phyloP scores from a whole-genome alignment of 805 yeast genomes.

The Sugiyamaella smithiae region DNA sequence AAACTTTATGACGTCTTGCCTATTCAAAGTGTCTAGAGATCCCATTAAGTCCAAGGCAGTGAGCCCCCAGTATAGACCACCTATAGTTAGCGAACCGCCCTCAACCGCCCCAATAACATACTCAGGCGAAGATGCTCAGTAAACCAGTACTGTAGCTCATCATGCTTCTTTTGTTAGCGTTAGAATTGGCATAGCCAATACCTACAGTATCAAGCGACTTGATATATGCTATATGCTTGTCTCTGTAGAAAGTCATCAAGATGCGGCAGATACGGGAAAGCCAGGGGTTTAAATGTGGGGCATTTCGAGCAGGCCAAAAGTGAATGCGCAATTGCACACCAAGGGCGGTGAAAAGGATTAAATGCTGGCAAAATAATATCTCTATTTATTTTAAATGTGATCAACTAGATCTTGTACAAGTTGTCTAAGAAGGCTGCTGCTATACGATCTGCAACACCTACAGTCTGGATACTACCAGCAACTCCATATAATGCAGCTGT shows the following conservation, averaged over 20 bases:
- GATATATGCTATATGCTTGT: conserved; percentile 61
- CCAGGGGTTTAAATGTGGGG: too few species aligned
- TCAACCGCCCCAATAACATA: conserved; percentile 7
- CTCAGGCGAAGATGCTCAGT: conserved; percentile 84
- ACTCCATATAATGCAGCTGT: conserved; percentile 94
- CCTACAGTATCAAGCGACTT: conserved; percentile 46
- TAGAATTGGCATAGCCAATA: too few species aligned
- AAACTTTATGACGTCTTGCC: conserved; percentile 61
- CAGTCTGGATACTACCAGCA: conserved; percentile 84
- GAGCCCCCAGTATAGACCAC: conserved; percentile 95
- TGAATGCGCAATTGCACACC: too few species aligned
- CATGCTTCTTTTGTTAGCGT: conserved; percentile 36
- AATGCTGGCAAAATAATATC: too few species aligned
- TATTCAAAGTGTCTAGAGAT: conserved; percentile 55
- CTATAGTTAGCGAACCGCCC: conserved; percentile 17
- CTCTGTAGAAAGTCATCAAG: conserved; percentile 29
- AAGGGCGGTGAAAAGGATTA: too few species aligned
- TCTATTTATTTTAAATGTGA: too few species aligned
- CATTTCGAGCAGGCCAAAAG: too few species aligned
- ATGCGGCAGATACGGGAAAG: not conserved
- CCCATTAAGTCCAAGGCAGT: conserved; percentile 66
- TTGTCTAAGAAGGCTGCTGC: conserved; percentile 81
- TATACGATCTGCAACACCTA: conserved; percentile 76
- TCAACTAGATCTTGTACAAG: conserved; percentile 53
- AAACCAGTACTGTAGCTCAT: conserved; percentile 77